Percentiles rank a stretch among this genome's conserved stretches.
phyloP scores from a whole-genome alignment of 208 protist species.

The Leishmania martiniquensis region DNA sequence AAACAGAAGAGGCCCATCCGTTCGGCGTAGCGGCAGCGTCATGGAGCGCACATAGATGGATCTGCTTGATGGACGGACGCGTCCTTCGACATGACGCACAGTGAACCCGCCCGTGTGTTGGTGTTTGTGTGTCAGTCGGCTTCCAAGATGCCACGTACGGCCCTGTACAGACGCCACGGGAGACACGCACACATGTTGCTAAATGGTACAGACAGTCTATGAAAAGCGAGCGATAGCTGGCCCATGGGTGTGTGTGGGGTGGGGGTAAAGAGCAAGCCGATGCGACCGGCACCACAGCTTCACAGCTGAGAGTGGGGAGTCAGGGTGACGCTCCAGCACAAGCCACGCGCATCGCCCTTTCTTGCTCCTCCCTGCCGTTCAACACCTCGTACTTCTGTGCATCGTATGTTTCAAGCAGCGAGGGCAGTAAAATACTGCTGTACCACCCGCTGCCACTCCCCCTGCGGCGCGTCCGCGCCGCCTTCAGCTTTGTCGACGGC shows the following conservation, averaged over 20 bases:
- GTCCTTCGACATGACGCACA: background rate
- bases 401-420: background rate
- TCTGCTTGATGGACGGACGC: background rate
- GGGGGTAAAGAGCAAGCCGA: background rate
- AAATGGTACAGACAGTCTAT: background rate
- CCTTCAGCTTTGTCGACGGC: constrained; percentile 32
- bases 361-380: background rate
- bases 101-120: background rate
- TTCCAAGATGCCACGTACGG: background rate
- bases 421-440: constrained; percentile 54
- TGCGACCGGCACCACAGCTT: background rate
- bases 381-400: background rate
- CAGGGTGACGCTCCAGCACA: background rate
- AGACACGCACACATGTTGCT: background rate
- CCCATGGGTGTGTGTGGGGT: background rate
- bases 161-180: background rate
- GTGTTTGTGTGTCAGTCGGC: background rate
- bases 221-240: background rate
- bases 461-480: constrained; percentile 14
- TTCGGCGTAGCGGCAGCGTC: background rate
- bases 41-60: background rate
- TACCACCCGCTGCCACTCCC: constrained; percentile 54
- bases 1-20: background rate
- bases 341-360: background rate
- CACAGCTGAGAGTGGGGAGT: background rate